A percentile compares a stretch with the other conserved stretches of the same genome.
phyloP scores from a whole-genome alignment of 2,329 filamentous ascomycete species.

The Colletotrichum godetiae region DNA sequence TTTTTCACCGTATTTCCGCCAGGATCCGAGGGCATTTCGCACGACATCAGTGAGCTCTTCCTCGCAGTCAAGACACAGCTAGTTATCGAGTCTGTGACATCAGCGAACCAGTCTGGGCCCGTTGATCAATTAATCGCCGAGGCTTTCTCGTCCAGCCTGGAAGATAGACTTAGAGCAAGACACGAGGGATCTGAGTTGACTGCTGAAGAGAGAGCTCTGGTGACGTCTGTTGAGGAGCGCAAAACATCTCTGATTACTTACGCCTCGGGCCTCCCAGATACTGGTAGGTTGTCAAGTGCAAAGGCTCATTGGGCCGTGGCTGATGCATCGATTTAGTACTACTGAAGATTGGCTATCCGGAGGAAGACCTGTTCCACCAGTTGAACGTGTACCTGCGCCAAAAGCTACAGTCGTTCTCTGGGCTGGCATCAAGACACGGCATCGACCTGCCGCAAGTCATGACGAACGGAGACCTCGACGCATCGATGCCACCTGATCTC shows the following conservation, averaged over 20 bases:
- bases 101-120: slow-evolving; percentile 59
- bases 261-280: slow-evolving; percentile 26
- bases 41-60: slow-evolving; percentile 55
- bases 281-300: slow-evolving; percentile 36
- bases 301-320: slow-evolving; percentile 44
- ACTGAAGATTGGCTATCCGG: slow-evolving; percentile 26
- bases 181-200: slow-evolving; percentile 46
- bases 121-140: slow-evolving; percentile 65
- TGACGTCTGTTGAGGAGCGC: slow-evolving; percentile 46
- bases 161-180: slow-evolving; percentile 55
- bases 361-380: slow-evolving; percentile 42
- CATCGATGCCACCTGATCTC: slow-evolving; percentile 44
- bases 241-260: slow-evolving; percentile 45
- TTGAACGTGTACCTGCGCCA: slow-evolving; percentile 47
- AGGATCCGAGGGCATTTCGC: slow-evolving; percentile 51
- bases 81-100: slow-evolving; percentile 63
- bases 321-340: slow-evolving; percentile 46
- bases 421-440: slow-evolving; percentile 49
- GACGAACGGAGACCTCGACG: slow-evolving; percentile 43
- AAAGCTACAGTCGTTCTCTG: slow-evolving; percentile 46
- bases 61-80: slow-evolving; percentile 60
- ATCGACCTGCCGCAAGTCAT: slow-evolving; percentile 47
- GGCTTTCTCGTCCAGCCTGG: slow-evolving; percentile 66
- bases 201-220: slow-evolving; percentile 48
- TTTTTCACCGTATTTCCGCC: slow-evolving; percentile 56